Evolutionary conservation across 2,329 filamentous ascomycete species (phyloP).

Genomic region (Colletotrichum filicis): DNA sequence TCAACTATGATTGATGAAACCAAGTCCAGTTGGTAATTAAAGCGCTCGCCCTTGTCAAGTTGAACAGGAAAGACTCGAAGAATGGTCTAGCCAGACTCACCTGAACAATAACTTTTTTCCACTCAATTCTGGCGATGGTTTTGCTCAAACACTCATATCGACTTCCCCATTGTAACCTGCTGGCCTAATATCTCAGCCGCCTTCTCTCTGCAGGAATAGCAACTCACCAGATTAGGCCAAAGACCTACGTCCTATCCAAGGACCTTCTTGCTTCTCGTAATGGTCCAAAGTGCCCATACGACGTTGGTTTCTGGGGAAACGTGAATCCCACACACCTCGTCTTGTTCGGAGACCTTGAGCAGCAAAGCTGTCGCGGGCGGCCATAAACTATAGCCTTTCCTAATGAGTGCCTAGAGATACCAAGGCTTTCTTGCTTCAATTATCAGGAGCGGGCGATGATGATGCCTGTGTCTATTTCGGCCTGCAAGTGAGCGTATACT

Average conservation of each 20-base stretch:
- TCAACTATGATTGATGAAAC: constrained; percentile 31
- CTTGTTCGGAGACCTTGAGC: constrained; percentile 49
- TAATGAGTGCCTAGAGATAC: constrained; percentile 60
- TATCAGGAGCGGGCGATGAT: constrained; percentile 43
- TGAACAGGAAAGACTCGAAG: background rate
- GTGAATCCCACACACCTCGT: constrained; percentile 47
- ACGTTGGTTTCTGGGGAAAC: constrained; percentile 46
- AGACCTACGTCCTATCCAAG: constrained; percentile 48
- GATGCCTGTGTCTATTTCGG: constrained; percentile 52
- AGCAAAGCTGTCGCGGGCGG: constrained; percentile 49
- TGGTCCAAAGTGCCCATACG: constrained; percentile 46
- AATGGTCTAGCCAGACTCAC: constrained; percentile 39
- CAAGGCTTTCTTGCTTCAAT: constrained; percentile 48
- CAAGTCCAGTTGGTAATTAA: background rate
- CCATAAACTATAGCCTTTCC: constrained; percentile 55
- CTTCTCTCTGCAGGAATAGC: constrained; percentile 44
- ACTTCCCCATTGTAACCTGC: constrained; percentile 47
- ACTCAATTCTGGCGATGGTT: constrained; percentile 49
- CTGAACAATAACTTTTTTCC: constrained; percentile 53
- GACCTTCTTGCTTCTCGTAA: constrained; percentile 45
- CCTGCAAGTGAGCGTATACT: constrained; percentile 52
- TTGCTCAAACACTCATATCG: constrained; percentile 52
- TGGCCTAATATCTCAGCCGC: constrained; percentile 46
- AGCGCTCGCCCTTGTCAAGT: background rate
- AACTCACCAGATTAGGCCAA: constrained; percentile 50